These are phyloP conservation scores for Penicillium sp. DNA, from an alignment of 2,329 filamentous ascomycete genomes.

Conservation along the genomic window DNA sequence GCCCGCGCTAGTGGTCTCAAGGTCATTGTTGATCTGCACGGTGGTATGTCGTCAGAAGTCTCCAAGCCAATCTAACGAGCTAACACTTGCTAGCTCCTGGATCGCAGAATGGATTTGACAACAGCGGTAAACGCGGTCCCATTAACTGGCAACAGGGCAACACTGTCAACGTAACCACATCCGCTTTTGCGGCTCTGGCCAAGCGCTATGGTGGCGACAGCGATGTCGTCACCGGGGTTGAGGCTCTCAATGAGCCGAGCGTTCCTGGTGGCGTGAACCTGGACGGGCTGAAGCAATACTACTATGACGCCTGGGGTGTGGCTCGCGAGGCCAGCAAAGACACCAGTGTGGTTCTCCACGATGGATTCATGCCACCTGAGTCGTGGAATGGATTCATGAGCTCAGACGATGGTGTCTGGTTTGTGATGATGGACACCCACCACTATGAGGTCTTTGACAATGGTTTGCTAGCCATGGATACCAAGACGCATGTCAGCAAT, in stretches of 20 bases:
- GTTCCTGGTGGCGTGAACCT: constrained; percentile 39
- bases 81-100: constrained; percentile 44
- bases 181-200: constrained; percentile 54
- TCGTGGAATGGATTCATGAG: constrained; percentile 59
- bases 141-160: constrained; percentile 38
- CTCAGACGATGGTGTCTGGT: constrained; percentile 38
- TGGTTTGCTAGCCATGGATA: constrained; percentile 35
- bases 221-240: constrained; percentile 53
- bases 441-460: constrained; percentile 46
- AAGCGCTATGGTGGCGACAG: constrained; percentile 53
- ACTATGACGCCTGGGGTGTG: constrained; percentile 49
- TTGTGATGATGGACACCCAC: constrained; percentile 61
- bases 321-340: constrained; percentile 43
- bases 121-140: constrained; percentile 49
- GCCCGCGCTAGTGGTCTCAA: constrained; percentile 54
- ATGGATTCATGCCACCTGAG: constrained; percentile 42
- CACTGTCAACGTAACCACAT: constrained; percentile 40
- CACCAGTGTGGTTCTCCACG: constrained; percentile 52
- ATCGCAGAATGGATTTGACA: constrained; percentile 64
- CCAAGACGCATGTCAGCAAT: constrained; percentile 49
- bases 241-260: constrained; percentile 43
- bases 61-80: background rate
- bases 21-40: constrained; percentile 63
- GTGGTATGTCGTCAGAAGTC: constrained; percentile 51
- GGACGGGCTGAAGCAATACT: constrained; percentile 48